Evolutionary conservation across 2,329 filamentous ascomycete species (phyloP), one percentile per base, ranked within the genome.

Genomic region (Hypoxylon sp.): DNA sequence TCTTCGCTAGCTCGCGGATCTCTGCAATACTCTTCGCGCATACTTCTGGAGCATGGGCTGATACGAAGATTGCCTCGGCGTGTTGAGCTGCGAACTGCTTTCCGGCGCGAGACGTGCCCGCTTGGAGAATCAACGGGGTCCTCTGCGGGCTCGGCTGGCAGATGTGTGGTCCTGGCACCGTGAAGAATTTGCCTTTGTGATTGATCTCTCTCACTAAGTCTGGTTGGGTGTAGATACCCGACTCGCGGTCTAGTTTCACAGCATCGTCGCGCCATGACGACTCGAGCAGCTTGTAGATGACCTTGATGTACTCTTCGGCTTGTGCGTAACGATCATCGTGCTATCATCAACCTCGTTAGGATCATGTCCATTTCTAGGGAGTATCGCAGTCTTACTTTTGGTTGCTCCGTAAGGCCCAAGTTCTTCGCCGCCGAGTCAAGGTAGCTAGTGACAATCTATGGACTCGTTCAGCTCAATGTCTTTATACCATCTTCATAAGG

Each of bases 1-100:
- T 80, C 19, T 78, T 78, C 0, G 90, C 89, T 25, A 86, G 74
- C 57, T 84, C 80, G 2, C 91, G 82, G 25, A 92, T 87, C 65
- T 91, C 89, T 0, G 86, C 83, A 17, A 93, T 86, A 56, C 82
- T 87, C 73, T 86, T 87, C 2, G 85, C 85, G 28, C 90, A 87
- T 0, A 90, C 86, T 1, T 82, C 80, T 0, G 91, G 88, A 1
- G 86, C 86, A 75, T 92, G 90, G 0, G 88, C 88, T 0, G 87
- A 89, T 0, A 91, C 85, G 72, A 93, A 93, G 55, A 93, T 90
- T 2, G 86, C 90, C 73, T 93, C 91, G 0, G 90, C 91, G 74
- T 93, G 89, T 70, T 89, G 86, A 0, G 90, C 89, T 0, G 89
- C 90, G 71, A 93, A 93, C 0, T 80, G 77, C 76, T 90, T 91